Conservation (phyloP, 2,329 filamentous ascomycete species). For the Beauveria brongniartii region DNA sequence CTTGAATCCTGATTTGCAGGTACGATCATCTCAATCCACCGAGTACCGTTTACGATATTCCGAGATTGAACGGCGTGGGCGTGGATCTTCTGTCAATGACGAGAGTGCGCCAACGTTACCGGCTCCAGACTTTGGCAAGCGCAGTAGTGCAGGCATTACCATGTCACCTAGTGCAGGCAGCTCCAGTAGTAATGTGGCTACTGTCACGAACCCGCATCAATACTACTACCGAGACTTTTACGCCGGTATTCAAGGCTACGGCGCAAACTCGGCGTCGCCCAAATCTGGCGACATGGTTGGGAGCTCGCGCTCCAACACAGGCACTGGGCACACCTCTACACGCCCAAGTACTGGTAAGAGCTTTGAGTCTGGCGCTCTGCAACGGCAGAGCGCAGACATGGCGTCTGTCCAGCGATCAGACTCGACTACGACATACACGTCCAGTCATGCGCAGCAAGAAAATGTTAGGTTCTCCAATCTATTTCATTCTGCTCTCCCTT, state of each 20-base stretch:
- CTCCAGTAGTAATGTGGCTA: conserved; percentile 20
- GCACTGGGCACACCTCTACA: conserved; percentile 29
- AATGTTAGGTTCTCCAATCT: conserved; percentile 61
- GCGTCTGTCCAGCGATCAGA: conserved; percentile 39
- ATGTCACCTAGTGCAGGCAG: conserved; percentile 40
- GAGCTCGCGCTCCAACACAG: conserved; percentile 40
- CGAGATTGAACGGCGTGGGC: conserved; percentile 43
- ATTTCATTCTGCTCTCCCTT: conserved; percentile 80
- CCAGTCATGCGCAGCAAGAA: conserved; percentile 37
- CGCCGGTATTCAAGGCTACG: conserved; percentile 29
- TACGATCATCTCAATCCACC: conserved; percentile 48
- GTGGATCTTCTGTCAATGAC: conserved; percentile 54
- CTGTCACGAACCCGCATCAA: conserved; percentile 41
- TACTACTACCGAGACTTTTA: conserved; percentile 51
- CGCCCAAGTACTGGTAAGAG: conserved; percentile 55
- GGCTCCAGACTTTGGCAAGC: conserved; percentile 56
- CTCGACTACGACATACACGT: conserved; percentile 47
- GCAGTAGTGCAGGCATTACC: conserved; percentile 58
- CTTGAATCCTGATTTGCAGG: conserved; percentile 64
- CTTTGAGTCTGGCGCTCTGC: conserved; percentile 43
- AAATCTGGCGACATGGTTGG: conserved; percentile 45
- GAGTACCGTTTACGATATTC: conserved; percentile 42
- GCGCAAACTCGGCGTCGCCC: conserved; percentile 49
- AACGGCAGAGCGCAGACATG: conserved; percentile 46
- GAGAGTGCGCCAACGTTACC: conserved; percentile 56